These are phyloP conservation scores for Penicillium turbatum DNA, from an alignment of 495 filamentous ascomycete genomes.

Conservation along the genomic window DNA sequence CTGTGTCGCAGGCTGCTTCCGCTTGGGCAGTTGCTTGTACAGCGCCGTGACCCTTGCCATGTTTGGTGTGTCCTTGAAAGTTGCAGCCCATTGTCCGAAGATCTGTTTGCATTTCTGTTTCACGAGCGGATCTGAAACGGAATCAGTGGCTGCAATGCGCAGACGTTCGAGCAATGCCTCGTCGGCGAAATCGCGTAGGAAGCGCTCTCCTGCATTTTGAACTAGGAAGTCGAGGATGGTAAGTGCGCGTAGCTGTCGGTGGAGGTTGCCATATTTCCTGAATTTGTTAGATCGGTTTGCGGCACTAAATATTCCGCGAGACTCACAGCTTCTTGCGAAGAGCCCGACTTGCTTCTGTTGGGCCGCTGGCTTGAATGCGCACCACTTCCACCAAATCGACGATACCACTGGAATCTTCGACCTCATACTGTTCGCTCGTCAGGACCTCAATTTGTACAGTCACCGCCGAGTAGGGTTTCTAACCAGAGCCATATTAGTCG, in stretches of 20 bases:
- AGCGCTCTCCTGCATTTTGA: slow-evolving; percentile 86
- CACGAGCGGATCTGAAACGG: slow-evolving; percentile 79
- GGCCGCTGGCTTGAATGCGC: slow-evolving; percentile 81
- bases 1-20: slow-evolving; percentile 60
- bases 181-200: slow-evolving; percentile 82
- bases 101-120: slow-evolving; percentile 79
- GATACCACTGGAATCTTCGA: slow-evolving; percentile 87
- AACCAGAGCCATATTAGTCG: slow-evolving; percentile 8
- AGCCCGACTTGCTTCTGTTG: slow-evolving; percentile 84
- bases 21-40: slow-evolving; percentile 72
- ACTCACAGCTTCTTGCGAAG: slow-evolving; percentile 91
- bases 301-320: neutral
- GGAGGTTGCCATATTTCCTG: slow-evolving; percentile 90
- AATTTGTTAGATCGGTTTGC: slow-evolving; percentile 11
- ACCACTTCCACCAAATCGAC: slow-evolving; percentile 92
- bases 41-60: slow-evolving; percentile 74
- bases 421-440: slow-evolving; percentile 82
- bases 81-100: slow-evolving; percentile 81
- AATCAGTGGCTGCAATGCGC: slow-evolving; percentile 78
- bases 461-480: slow-evolving; percentile 91
- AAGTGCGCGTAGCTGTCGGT: slow-evolving; percentile 86
- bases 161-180: slow-evolving; percentile 92
- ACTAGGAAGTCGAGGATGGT: slow-evolving; percentile 90
- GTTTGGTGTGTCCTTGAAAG: slow-evolving; percentile 77
- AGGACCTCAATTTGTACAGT: slow-evolving; percentile 92